Evolutionary conservation across 106 monocot species (phyloP), one percentile per base, ranked within the genome.

Genomic region (Dendrobium nobile): DNA sequence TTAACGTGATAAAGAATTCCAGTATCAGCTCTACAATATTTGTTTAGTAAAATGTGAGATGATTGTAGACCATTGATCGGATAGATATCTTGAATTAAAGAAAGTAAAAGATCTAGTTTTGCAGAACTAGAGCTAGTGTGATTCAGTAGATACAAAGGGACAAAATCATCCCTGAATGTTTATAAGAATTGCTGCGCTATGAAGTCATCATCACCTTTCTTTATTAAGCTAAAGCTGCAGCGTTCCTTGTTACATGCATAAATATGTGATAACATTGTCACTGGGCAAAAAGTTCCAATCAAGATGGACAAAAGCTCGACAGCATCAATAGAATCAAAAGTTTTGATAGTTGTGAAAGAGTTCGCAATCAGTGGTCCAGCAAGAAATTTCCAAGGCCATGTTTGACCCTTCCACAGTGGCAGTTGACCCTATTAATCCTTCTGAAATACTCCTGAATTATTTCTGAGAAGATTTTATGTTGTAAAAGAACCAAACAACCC

Each of bases 71-170:
- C 94, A 94, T 82, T 97, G 96, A 17, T 92, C 86, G 80, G 75
- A 79, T 72, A 94, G 90, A 78, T 77, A 85, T 90, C 86, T 85
- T 89, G 86, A 79, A 97, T 54, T 77, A 92, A 86, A 75, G 83
- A 67, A 77, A 97, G 79, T 47, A 97, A 72, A 72, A 97, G 84
- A 82, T 97, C 92, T 75, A 97, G 74, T 83, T 91, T 92, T 84
- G 86, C 87, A 82, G 74, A 85, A 77, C 87, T 86, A 45, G 90
- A 87, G 43, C 45, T 54, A 86, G 76, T 77, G 54, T 87, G 75
- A 26, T 77, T 78, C 67, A 78, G 31, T 48, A 97, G 84, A 82
- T 94, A 97, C 92, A 89, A 97, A 79, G 96, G 94, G 84, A 94
- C 81, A 79, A 90, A 80, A 28, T 90, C 94, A 79, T 86, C 84